Conservation (phyloP, 2,329 filamentous ascomycete genomes). For the Cadophora luteo-olivacea region DNA sequence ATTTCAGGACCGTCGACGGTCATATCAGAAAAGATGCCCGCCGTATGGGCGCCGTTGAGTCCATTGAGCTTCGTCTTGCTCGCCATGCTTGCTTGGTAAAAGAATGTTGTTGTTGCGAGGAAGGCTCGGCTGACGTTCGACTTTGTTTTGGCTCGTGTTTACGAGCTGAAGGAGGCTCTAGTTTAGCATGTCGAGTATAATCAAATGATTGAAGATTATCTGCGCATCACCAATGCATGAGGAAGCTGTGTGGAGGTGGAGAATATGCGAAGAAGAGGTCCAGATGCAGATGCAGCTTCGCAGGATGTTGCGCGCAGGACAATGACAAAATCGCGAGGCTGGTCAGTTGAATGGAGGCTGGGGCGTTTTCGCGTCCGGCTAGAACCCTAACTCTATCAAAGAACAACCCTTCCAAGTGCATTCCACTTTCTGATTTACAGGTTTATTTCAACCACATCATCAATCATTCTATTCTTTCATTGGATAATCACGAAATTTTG, state of each 20-base stretch:
- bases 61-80: conserved; percentile 60
- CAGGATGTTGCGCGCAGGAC: neutral
- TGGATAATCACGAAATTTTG: neutral
- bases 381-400: neutral
- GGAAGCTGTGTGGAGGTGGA: conserved; percentile 16
- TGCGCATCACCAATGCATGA: conserved; percentile 19
- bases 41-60: conserved; percentile 75
- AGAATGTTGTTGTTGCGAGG: conserved; percentile 22
- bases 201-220: conserved; percentile 20
- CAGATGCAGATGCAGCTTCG: conserved; percentile 6
- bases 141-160: conserved; percentile 26
- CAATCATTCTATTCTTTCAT: neutral
- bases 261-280: conserved; percentile 8
- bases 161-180: conserved; percentile 35
- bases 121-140: conserved; percentile 17
- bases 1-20: conserved; percentile 91
- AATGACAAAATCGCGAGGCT: conserved; percentile 7
- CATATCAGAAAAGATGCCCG: conserved; percentile 95
- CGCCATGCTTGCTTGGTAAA: conserved; percentile 50
- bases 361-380: neutral
- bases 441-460: neutral
- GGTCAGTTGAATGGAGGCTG: neutral
- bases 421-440: neutral
- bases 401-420: neutral
- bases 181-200: conserved; percentile 34